phyloP scores from a whole-genome alignment of 2,329 filamentous ascomycete species.

The Nigrospora oryzae region DNA sequence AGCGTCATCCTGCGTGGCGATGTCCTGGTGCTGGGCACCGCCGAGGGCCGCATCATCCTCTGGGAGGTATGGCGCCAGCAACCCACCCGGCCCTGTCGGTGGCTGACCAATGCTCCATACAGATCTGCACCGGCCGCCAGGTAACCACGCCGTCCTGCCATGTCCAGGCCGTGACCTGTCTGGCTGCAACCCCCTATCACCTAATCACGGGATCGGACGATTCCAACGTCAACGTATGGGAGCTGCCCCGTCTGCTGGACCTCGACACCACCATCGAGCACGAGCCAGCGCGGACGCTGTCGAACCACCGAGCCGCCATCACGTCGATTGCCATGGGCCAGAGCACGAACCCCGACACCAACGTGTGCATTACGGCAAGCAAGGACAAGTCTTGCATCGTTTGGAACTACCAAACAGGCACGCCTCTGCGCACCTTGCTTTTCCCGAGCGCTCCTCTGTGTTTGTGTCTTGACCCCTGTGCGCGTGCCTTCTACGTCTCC shows the following conservation, averaged over 20 bases:
- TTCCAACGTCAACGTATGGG: constrained; percentile 90
- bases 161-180: constrained; percentile 69
- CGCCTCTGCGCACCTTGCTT: constrained; percentile 71
- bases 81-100: too few relatives aligned
- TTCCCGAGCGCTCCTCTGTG: constrained; percentile 67
- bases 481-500: constrained; percentile 73
- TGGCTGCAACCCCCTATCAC: constrained; percentile 64
- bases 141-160: constrained; percentile 70
- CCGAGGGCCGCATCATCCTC: constrained; percentile 75
- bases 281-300: constrained; percentile 70
- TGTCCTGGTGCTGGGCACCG: constrained; percentile 72
- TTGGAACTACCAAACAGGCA: constrained; percentile 83
- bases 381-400: constrained; percentile 83
- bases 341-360: constrained; percentile 59
- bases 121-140: constrained; percentile 69
- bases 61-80: constrained; percentile 67
- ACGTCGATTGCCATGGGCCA: constrained; percentile 57
- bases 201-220: constrained; percentile 75
- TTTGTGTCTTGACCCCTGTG: constrained; percentile 70
- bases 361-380: constrained; percentile 76
- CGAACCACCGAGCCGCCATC: constrained; percentile 67
- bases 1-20: constrained; percentile 66
- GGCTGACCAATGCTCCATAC: constrained; percentile 3
- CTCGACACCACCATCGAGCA: constrained; percentile 43
- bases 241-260: constrained; percentile 63